Conservation (phyloP, 2,329 filamentous ascomycete genomes). For the Neonectria punicea region DNA sequence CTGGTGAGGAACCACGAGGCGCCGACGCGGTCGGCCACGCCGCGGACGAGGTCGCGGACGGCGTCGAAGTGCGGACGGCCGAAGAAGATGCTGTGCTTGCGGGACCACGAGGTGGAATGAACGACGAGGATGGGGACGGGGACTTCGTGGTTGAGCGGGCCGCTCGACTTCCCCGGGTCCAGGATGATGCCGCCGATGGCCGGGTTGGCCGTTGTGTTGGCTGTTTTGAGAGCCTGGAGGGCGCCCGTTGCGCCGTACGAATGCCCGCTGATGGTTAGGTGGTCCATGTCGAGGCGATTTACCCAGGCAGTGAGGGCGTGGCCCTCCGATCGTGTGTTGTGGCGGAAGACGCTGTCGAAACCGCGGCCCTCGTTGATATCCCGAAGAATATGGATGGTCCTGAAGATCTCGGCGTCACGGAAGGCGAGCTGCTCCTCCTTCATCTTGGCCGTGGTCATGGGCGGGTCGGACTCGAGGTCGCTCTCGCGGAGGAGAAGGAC, state of each 20-base stretch:
- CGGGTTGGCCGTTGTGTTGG: slow-evolving; percentile 42
- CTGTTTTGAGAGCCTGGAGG: slow-evolving; percentile 66
- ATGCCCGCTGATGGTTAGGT: slow-evolving; percentile 69
- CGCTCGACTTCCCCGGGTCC: slow-evolving; percentile 73
- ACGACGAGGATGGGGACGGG: slow-evolving; percentile 68
- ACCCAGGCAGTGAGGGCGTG: slow-evolving; percentile 60
- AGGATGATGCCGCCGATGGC: slow-evolving; percentile 69
- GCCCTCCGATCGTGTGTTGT: slow-evolving; percentile 61
- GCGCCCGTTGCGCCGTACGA: slow-evolving; percentile 74
- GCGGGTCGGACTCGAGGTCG: slow-evolving; percentile 46
- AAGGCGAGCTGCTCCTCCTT: slow-evolving; percentile 61
- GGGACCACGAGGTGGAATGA: slow-evolving; percentile 74
- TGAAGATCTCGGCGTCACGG: slow-evolving; percentile 61
- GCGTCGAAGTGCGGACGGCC: slow-evolving; percentile 72
- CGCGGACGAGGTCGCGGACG: slow-evolving; percentile 65
- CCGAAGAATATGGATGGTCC: slow-evolving; percentile 54
- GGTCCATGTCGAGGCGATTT: slow-evolving; percentile 62
- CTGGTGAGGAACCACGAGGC: slow-evolving; percentile 66
- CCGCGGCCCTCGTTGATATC: slow-evolving; percentile 54
- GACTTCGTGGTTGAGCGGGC: slow-evolving; percentile 69
- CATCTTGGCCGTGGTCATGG: slow-evolving; percentile 51
- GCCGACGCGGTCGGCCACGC: slow-evolving; percentile 55
- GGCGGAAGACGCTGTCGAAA: slow-evolving; percentile 44
- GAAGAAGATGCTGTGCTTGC: slow-evolving; percentile 66
- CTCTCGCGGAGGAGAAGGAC: slow-evolving; percentile 50